Evolutionary conservation across 2,329 filamentous ascomycete species (phyloP).

Genomic region (Bipolaris bicolor): DNA sequence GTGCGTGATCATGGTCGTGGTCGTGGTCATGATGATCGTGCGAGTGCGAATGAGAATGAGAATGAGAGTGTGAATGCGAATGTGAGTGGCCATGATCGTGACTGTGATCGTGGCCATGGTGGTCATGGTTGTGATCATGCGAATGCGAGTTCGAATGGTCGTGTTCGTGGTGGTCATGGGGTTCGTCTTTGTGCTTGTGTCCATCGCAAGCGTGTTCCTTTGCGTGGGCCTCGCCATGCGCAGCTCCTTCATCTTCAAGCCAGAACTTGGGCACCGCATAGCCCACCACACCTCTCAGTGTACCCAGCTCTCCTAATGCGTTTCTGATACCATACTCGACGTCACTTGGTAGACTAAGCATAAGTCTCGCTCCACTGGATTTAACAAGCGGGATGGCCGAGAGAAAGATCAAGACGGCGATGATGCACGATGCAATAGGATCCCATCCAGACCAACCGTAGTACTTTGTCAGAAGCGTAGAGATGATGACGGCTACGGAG

Average conservation of each 20-base stretch:
- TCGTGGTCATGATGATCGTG: conserved; percentile 24
- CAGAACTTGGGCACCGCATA: conserved; percentile 92
- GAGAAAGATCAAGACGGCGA: conserved; percentile 90
- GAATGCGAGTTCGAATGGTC: conserved; percentile 27
- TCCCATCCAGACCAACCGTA: conserved; percentile 95
- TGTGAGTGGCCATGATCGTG: conserved; percentile 23
- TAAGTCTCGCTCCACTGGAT: conserved; percentile 79
- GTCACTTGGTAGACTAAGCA: conserved; percentile 83
- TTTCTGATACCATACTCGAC: conserved; percentile 88
- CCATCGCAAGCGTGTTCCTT: conserved; percentile 43
- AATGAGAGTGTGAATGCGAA: conserved; percentile 33
- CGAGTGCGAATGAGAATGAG: conserved; percentile 10
- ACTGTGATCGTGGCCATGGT: conserved; percentile 26
- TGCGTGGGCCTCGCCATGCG: conserved; percentile 50
- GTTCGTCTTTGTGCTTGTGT: conserved; percentile 34
- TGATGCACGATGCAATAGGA: conserved; percentile 89
- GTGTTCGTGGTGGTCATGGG: conserved; percentile 19
- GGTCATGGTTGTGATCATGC: conserved; percentile 23
- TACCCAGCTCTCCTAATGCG: conserved; percentile 80
- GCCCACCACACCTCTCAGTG: conserved; percentile 80
- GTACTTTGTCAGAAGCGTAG: conserved; percentile 84
- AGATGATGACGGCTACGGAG: conserved; percentile 91
- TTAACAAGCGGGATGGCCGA: conserved; percentile 88
- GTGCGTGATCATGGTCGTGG: conserved; percentile 45
- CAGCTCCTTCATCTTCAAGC: conserved; percentile 71